These are phyloP conservation scores for Carallia brachiata DNA, from an alignment of 345 rosid genomes.

Conservation along the genomic window DNA sequence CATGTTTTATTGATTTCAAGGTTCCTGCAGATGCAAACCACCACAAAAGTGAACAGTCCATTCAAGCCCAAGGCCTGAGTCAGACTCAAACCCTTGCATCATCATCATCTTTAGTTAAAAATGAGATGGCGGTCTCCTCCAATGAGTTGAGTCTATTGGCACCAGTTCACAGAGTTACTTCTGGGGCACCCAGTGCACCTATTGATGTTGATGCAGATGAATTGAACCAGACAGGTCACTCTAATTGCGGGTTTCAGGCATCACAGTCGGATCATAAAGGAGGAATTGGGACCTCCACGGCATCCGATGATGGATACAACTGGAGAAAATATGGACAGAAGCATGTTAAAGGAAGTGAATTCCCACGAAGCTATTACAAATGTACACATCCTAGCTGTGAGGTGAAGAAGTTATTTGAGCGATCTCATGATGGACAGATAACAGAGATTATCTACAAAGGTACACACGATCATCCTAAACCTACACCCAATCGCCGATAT, in stretches of 20 bases:
- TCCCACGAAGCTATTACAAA: slow-evolving; percentile 96
- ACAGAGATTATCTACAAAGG: slow-evolving; percentile 95
- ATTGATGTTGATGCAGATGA: slow-evolving; percentile 69
- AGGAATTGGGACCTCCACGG: slow-evolving; percentile 34
- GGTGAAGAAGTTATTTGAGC: slow-evolving; percentile 94
- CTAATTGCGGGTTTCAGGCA: slow-evolving; percentile 35
- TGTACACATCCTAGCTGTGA: slow-evolving; percentile 98
- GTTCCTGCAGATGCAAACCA: slow-evolving; percentile 65
- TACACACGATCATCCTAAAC: slow-evolving; percentile 94
- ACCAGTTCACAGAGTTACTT: slow-evolving; percentile 40
- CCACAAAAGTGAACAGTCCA: slow-evolving; percentile 49
- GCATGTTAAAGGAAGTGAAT: slow-evolving; percentile 96
- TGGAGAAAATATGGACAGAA: slow-evolving; percentile 99
- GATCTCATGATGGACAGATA: slow-evolving; percentile 86
- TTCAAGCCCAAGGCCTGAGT: slow-evolving; percentile 47
- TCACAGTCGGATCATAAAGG: slow-evolving; percentile 63
- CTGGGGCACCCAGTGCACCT: slow-evolving; percentile 38
- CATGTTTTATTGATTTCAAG: slow-evolving; percentile 53
- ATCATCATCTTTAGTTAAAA: slow-evolving; percentile 44
- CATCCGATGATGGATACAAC: slow-evolving; percentile 93
- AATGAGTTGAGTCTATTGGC: slow-evolving; percentile 64
- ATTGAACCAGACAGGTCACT: slow-evolving; percentile 42
- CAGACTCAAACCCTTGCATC: slow-evolving; percentile 48
- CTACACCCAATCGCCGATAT: slow-evolving; percentile 78
- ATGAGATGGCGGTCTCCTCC: slow-evolving; percentile 67